A percentile compares a stretch with the other conserved stretches of the same genome.
Evolutionary conservation across 108 stramenopile species (phyloP).

Genomic region (Nitzschia sp.): DNA sequence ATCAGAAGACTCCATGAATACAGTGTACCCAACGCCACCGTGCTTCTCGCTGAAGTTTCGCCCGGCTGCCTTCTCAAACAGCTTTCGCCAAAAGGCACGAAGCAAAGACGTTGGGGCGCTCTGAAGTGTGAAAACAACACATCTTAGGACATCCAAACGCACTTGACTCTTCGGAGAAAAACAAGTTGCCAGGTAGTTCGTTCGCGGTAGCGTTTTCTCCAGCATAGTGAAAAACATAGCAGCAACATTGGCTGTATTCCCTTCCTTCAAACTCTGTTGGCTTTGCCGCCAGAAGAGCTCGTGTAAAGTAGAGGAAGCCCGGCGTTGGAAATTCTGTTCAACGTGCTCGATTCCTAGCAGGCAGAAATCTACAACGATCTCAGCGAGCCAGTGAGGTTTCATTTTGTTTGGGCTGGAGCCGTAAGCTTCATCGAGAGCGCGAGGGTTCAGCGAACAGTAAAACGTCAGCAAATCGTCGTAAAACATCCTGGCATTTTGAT

Average conservation of each 20-base stretch:
- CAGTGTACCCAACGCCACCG: conserved; percentile 45
- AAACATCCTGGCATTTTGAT: conserved; percentile 41
- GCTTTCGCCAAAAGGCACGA: conserved; percentile 77
- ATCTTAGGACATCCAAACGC: conserved; percentile 76
- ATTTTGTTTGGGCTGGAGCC: conserved; percentile 29
- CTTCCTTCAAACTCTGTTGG: conserved; percentile 55
- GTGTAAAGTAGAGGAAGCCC: conserved; percentile 73
- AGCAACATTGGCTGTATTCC: conserved; percentile 59
- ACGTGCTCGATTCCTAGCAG: conserved; percentile 76
- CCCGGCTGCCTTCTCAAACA: conserved; percentile 53
- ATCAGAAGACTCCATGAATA: conserved; percentile 21
- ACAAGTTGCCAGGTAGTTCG: conserved; percentile 66
- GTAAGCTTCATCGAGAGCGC: conserved; percentile 41
- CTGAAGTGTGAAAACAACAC: conserved; percentile 74
- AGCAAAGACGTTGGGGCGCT: conserved; percentile 76
- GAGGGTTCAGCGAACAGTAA: conserved; percentile 46
- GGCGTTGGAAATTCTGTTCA: conserved; percentile 75
- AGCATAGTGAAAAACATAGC: conserved; percentile 75
- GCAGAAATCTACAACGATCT: conserved; percentile 76
- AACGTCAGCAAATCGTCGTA: conserved; percentile 56
- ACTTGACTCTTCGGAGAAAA: conserved; percentile 73
- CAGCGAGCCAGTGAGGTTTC: conserved; percentile 81
- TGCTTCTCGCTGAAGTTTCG: conserved; percentile 56
- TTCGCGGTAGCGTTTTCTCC: conserved; percentile 59
- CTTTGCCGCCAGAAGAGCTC: conserved; percentile 81